Percentiles rank a stretch among this genome's conserved stretches.
Conservation (phyloP, 768 basidiomycete genomes). For the Lactarius deliciosus region DNA sequence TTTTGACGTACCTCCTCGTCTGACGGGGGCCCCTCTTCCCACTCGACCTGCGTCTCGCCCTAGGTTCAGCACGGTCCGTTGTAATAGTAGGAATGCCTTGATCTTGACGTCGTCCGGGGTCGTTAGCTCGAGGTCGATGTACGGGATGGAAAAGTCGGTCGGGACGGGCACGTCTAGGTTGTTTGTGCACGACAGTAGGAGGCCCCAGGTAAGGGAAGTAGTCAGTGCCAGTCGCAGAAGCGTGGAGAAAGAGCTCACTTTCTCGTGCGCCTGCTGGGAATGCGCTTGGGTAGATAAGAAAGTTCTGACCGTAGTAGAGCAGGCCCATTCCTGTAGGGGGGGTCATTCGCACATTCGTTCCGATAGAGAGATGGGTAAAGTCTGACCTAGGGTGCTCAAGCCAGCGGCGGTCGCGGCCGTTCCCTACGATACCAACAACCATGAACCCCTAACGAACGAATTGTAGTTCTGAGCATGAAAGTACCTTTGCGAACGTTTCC, state of each 20-base stretch:
- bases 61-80: slow-evolving; percentile 50
- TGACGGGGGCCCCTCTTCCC: slow-evolving; percentile 39
- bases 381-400: slow-evolving; percentile 39
- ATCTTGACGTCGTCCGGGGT: slow-evolving; percentile 74
- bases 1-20: slow-evolving; percentile 56
- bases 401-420: slow-evolving; percentile 41
- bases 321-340: slow-evolving; percentile 58
- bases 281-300: slow-evolving; percentile 87
- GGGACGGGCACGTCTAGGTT: slow-evolving; percentile 69
- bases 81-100: slow-evolving; percentile 74
- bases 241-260: slow-evolving; percentile 42
- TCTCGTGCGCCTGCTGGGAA: slow-evolving; percentile 77
- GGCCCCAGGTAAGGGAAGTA: not conserved
- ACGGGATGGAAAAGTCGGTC: slow-evolving; percentile 65
- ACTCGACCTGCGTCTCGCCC: slow-evolving; percentile 27
- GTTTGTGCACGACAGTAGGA: not conserved
- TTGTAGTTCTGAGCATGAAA: slow-evolving; percentile 5
- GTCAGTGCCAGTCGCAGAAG: not conserved
- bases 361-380: slow-evolving; percentile 1
- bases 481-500: slow-evolving; percentile 47
- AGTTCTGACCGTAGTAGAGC: slow-evolving; percentile 84
- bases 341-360: slow-evolving; percentile 22
- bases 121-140: slow-evolving; percentile 68
- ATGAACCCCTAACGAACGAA: not conserved
- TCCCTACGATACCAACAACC: slow-evolving; percentile 33